phyloP scores from a whole-genome alignment of 1,139 yeast species.

The Zygoascus hellenicus region DNA sequence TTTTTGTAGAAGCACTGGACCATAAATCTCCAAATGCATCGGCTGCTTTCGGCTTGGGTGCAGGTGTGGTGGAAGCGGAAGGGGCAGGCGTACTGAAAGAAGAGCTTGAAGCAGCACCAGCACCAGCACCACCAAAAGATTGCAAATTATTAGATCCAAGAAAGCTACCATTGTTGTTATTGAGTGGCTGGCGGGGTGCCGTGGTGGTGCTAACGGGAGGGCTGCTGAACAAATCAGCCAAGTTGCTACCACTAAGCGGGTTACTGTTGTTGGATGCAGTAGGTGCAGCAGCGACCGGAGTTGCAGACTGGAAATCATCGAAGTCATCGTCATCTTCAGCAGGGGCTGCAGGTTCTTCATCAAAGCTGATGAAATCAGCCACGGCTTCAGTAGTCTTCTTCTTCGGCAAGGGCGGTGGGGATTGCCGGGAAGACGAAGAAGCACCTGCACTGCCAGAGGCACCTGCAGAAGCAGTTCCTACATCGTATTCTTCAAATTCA shows the following conservation, averaged over 20 bases:
- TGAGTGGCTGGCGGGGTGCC: constrained; percentile 13
- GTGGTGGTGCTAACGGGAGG: constrained; percentile 18
- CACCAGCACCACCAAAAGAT: constrained; percentile 9
- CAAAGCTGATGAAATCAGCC: constrained; percentile 23
- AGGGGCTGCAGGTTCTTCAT: constrained; percentile 19
- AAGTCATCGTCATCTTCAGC: constrained; percentile 66
- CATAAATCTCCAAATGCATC: constrained; percentile 85
- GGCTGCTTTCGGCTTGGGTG: constrained; percentile 34
- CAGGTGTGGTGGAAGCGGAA: constrained; percentile 28
- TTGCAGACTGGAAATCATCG: constrained; percentile 88
- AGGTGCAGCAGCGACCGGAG: constrained; percentile 26
- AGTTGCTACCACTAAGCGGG: constrained; percentile 19
- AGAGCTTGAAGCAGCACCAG: constrained; percentile 22
- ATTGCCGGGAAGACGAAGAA: constrained; percentile 8
- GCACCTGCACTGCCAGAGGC: constrained; percentile 4
- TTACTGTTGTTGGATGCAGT: constrained; percentile 21
- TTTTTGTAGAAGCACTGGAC: constrained; percentile 52
- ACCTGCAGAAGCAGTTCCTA: constrained; percentile 18
- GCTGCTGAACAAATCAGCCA: constrained; percentile 25
- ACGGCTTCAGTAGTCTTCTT: constrained; percentile 15
- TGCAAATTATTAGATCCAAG: constrained; percentile 14
- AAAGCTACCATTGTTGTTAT: constrained; percentile 20
- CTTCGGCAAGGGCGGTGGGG: constrained; percentile 11
- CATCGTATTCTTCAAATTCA: constrained; percentile 51
- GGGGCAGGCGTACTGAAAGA: constrained; percentile 10